A percentile compares a stretch with the other conserved stretches of the same genome.
Conservation (phyloP, 1,284 basidiomycete species). For the Microstroma glucosiphilum region DNA sequence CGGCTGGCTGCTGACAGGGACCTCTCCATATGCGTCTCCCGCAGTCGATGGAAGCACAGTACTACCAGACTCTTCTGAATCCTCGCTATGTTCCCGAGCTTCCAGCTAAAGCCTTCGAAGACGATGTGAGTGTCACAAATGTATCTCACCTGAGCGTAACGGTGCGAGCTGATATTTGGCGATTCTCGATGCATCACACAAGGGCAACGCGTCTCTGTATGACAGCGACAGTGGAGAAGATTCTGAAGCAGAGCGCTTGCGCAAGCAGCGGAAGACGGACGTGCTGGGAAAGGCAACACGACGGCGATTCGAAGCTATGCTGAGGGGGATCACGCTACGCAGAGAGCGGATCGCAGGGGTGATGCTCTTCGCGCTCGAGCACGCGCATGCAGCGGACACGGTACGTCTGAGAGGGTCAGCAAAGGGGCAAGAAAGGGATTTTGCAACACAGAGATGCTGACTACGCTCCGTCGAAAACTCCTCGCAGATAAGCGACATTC, state of each 20-base stretch:
- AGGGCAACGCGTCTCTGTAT: conserved; percentile 57
- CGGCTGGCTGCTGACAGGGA: conserved; percentile 11
- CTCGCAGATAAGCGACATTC: conserved; percentile 20
- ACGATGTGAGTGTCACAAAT: conserved; percentile 61
- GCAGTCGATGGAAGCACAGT: conserved; percentile 72
- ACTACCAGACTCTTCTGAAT: conserved; percentile 70
- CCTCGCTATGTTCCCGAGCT: conserved; percentile 57
- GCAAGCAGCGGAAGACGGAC: conserved; percentile 56
- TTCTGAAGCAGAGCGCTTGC: conserved; percentile 70
- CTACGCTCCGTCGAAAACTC: neutral
- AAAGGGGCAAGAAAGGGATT: neutral
- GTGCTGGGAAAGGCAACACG: conserved; percentile 70
- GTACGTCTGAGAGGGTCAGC: conserved; percentile 52
- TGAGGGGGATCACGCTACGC: conserved; percentile 75
- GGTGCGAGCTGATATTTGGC: neutral
- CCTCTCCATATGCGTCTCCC: no score
- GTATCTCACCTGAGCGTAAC: neutral
- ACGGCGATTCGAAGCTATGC: conserved; percentile 78
- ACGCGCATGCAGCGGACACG: conserved; percentile 86
- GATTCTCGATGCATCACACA: conserved; percentile 12
- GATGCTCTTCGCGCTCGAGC: conserved; percentile 91
- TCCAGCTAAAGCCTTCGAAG: conserved; percentile 67
- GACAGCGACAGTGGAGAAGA: conserved; percentile 93
- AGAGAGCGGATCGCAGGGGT: conserved; percentile 84
- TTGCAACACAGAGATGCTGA: neutral